These are phyloP conservation scores for Trifolium dubium DNA, from an alignment of 306 rosid genomes.

Conservation along the genomic window DNA sequence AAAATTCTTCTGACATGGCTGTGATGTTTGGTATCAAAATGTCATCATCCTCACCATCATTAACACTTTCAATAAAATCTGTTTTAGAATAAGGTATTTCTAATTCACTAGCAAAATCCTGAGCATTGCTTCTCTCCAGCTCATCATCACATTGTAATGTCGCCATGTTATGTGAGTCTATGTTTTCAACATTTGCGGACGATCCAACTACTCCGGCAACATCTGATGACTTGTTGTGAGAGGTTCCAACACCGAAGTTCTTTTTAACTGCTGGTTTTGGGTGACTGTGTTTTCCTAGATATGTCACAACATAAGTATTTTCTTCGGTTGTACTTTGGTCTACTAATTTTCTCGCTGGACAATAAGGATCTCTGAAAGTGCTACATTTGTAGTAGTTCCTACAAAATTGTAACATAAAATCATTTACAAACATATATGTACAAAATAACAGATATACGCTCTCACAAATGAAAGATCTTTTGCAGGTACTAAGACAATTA, in stretches of 20 bases:
- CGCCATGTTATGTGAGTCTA: not conserved
- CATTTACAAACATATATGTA: no score
- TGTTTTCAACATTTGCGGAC: not conserved
- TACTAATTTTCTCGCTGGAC: not conserved
- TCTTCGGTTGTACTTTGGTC: not conserved
- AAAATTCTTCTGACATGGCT: not conserved
- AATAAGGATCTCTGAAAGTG: not conserved
- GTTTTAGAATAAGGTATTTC: no score
- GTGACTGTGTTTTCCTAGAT: not conserved
- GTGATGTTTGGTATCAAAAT: not conserved
- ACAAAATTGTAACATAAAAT: not conserved
- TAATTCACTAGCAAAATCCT: no score
- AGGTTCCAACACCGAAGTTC: not conserved
- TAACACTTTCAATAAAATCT: no score
- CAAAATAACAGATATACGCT: no score
- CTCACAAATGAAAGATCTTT: no score
- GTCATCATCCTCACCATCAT: not conserved
- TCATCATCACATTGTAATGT: no score
- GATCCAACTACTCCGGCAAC: not conserved
- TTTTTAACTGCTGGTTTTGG: not conserved
- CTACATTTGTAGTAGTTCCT: slow-evolving; percentile 5
- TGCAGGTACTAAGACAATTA: no score
- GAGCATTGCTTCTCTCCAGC: no score
- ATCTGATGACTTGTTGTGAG: not conserved
- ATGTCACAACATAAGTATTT: not conserved